Evolutionary conservation across 1,284 basidiomycete genomes (phyloP).

Genomic region (Anthracocystis panici-leucophaei): DNA sequence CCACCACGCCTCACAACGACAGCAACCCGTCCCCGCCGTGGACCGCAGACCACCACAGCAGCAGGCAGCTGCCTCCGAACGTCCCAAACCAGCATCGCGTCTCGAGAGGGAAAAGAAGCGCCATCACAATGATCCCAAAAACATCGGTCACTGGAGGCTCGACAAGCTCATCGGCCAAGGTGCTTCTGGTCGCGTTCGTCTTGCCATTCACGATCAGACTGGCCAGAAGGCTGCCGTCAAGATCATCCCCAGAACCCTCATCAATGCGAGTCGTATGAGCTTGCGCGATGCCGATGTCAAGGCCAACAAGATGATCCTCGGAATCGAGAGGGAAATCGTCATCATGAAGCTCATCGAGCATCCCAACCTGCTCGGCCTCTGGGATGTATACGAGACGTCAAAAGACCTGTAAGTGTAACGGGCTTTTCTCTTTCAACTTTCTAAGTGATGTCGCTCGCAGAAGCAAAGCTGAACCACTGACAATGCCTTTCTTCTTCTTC

Average conservation of each 20-base stretch:
- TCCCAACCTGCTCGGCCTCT: slow-evolving; percentile 91
- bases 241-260: slow-evolving; percentile 89
- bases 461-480: neutral
- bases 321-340: slow-evolving; percentile 95
- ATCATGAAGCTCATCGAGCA: slow-evolving; percentile 99
- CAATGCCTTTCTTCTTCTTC: no score
- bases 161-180: slow-evolving; percentile 93
- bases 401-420: slow-evolving; percentile 75
- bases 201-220: slow-evolving; percentile 87
- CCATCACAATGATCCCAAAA: slow-evolving; percentile 71
- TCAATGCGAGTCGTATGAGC: slow-evolving; percentile 79
- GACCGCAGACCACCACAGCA: slow-evolving; percentile 38
- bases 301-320: slow-evolving; percentile 86
- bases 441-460: neutral
- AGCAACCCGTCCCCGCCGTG: slow-evolving; percentile 35
- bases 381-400: slow-evolving; percentile 97
- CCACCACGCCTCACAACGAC: slow-evolving; percentile 43
- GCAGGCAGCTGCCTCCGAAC: slow-evolving; percentile 20
- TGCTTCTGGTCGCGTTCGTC: slow-evolving; percentile 83
- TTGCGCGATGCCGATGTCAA: slow-evolving; percentile 77
- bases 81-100: slow-evolving; percentile 56
- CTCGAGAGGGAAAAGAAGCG: slow-evolving; percentile 69
- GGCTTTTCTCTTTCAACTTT: neutral
- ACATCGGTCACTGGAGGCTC: slow-evolving; percentile 91
- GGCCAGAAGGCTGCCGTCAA: slow-evolving; percentile 94